phyloP scores from a whole-genome alignment of 2,329 filamentous ascomycete species.

The Colletotrichum brevisporum region DNA sequence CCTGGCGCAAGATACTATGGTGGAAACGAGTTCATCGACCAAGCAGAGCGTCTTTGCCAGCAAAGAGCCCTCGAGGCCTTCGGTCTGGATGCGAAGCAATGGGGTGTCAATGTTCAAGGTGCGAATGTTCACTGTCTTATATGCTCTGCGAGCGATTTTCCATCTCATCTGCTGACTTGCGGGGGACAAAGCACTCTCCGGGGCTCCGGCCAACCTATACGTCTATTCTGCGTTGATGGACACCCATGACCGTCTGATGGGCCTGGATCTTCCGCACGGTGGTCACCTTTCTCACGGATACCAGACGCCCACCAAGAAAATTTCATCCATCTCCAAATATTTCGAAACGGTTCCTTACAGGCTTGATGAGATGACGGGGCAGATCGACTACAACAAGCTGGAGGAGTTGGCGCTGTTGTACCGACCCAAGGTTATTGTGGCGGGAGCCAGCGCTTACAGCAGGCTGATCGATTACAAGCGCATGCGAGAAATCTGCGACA shows the following conservation, averaged over 20 bases:
- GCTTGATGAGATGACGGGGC: conserved; percentile 88
- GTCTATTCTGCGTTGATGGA: conserved; percentile 95
- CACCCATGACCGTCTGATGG: conserved; percentile 96
- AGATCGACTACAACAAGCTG: conserved; percentile 95
- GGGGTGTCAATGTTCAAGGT: conserved; percentile 94
- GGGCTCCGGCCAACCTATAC: conserved; percentile 83
- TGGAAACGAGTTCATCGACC: conserved; percentile 95
- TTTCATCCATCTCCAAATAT: conserved; percentile 98
- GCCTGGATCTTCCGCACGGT: conserved; percentile 94
- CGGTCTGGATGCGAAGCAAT: conserved; percentile 84
- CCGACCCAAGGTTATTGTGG: conserved; percentile 95
- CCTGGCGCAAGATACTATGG: conserved; percentile 97
- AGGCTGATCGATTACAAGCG: conserved; percentile 94
- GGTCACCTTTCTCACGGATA: conserved; percentile 98
- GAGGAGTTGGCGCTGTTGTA: conserved; percentile 91
- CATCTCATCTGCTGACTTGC: conserved; percentile 29
- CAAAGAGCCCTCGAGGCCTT: conserved; percentile 91
- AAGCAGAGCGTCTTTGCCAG: conserved; percentile 91
- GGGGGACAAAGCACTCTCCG: conserved; percentile 77
- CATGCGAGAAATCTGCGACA: conserved; percentile 92
- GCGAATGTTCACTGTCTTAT: neutral
- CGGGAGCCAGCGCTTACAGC: conserved; percentile 95
- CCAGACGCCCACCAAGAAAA: conserved; percentile 93
- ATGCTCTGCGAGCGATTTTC: too few species aligned
- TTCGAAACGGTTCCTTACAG: conserved; percentile 98